Percentiles rank a stretch among this genome's conserved stretches.
These are phyloP conservation scores for Tetrapisispora taiwanensis DNA, from an alignment of 805 yeast genomes.

Conservation along the genomic window DNA sequence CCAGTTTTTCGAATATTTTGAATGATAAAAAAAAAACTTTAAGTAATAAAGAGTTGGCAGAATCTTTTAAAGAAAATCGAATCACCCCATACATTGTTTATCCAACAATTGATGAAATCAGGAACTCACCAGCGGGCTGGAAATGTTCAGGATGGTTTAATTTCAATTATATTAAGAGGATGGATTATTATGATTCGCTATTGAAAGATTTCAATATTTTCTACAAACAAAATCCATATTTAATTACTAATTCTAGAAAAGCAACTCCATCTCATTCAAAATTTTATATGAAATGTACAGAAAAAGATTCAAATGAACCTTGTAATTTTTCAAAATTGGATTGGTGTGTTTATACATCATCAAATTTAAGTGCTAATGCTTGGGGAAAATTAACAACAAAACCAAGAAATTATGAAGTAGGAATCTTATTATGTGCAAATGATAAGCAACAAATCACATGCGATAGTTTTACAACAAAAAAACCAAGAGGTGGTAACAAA, in stretches of 20 bases:
- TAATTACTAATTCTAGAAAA: not conserved
- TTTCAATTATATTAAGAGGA: constrained; percentile 13
- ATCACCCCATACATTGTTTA: constrained; percentile 18
- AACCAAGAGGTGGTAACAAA: not conserved
- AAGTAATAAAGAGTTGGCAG: constrained; percentile 2
- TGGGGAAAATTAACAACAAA: constrained; percentile 49
- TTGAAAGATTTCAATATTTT: constrained; percentile 11
- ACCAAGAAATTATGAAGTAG: constrained; percentile 45
- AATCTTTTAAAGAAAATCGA: not conserved
- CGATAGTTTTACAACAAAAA: constrained; percentile 15
- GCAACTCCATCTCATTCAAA: constrained; percentile 54
- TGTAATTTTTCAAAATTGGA: constrained; percentile 27
- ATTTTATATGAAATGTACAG: constrained; percentile 47
- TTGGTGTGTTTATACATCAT: constrained; percentile 68
- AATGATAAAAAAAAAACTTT: not conserved
- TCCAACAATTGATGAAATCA: constrained; percentile 22
- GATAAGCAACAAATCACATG: constrained; percentile 6
- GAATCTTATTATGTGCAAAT: constrained; percentile 36
- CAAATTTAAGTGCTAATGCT: constrained; percentile 66
- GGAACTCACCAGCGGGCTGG: constrained; percentile 14
- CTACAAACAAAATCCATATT: constrained; percentile 15
- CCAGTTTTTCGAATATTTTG: constrained; percentile 6
- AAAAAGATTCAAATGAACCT: constrained; percentile 12
- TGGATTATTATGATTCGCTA: constrained; percentile 11
- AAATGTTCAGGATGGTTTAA: constrained; percentile 25